These are phyloP conservation scores for Viola odorata DNA, from an alignment of 345 rosid species.

Conservation along the genomic window DNA sequence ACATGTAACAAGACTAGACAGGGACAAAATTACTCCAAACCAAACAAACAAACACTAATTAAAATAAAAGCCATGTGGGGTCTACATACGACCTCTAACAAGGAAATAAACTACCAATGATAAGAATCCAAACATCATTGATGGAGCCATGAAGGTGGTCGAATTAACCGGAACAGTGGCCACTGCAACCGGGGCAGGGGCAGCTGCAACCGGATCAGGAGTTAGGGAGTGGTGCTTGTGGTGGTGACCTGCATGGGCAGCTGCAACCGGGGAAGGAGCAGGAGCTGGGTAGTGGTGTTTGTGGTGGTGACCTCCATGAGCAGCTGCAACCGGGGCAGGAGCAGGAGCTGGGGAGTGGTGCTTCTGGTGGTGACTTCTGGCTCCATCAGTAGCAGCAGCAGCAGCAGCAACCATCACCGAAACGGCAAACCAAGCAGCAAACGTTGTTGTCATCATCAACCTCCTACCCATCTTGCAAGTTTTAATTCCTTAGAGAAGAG, in stretches of 20 bases:
- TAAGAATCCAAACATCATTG: conserved; percentile 16
- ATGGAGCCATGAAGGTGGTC: conserved; percentile 12
- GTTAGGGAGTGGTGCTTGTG: too few species aligned
- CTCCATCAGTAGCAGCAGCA: too few species aligned
- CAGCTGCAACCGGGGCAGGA: conserved; percentile 16
- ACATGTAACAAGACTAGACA: neutral
- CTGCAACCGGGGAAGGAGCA: too few species aligned
- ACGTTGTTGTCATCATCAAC: neutral
- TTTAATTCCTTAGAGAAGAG: too few species aligned
- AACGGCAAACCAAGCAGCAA: conserved; percentile 17
- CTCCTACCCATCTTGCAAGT: conserved; percentile 9
- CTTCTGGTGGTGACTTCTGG: neutral
- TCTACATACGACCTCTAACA: neutral
- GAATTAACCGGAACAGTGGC: neutral
- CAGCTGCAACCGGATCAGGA: too few species aligned
- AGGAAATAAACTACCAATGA: conserved; percentile 16
- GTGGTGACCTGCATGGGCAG: too few species aligned
- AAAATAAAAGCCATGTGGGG: neutral
- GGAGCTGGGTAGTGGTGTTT: too few species aligned
- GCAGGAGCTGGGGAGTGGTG: conserved; percentile 17
- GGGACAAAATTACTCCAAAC: neutral
- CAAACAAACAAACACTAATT: too few species aligned
- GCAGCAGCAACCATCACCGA: conserved; percentile 21
- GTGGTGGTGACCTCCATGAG: too few species aligned
- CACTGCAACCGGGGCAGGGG: neutral